A percentile compares a stretch with the other conserved stretches of the same genome.
These are phyloP conservation scores for Lentinula aciculospora DNA, from an alignment of 768 basidiomycete species.

Conservation along the genomic window DNA sequence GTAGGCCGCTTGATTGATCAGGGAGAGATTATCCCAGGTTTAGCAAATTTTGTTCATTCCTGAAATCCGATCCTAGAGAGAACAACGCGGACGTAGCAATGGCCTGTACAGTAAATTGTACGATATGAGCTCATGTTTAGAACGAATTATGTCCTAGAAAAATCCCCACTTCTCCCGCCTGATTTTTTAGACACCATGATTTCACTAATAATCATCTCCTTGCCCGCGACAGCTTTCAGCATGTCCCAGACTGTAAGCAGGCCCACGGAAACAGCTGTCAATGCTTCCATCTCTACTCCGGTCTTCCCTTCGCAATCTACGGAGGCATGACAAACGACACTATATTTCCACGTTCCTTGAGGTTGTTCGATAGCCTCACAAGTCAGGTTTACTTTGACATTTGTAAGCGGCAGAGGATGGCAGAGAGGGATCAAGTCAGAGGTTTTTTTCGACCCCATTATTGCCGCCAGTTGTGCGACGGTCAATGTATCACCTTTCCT, in stretches of 20 bases:
- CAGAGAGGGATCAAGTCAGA: constrained; percentile 82
- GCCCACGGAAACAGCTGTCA: constrained; percentile 76
- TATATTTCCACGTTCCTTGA: constrained; percentile 25
- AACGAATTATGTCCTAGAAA: constrained; percentile 26
- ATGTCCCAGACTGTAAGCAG: constrained; percentile 90
- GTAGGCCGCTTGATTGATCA: constrained; percentile 37
- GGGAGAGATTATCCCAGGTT: constrained; percentile 22
- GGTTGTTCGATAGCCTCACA: constrained; percentile 27
- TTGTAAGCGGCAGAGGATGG: constrained; percentile 73
- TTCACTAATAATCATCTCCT: constrained; percentile 74
- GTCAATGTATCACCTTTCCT: constrained; percentile 68
- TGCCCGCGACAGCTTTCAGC: constrained; percentile 87
- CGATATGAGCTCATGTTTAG: neutral
- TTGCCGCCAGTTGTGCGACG: constrained; percentile 78
- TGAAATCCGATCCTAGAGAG: neutral
- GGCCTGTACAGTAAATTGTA: neutral
- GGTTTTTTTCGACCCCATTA: constrained; percentile 85
- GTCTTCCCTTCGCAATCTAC: constrained; percentile 77
- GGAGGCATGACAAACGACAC: constrained; percentile 58
- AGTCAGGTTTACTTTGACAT: constrained; percentile 57
- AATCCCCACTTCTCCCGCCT: constrained; percentile 75
- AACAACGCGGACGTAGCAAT: neutral
- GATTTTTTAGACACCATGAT: constrained; percentile 61
- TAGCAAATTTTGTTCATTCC: neutral
- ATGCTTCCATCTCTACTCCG: constrained; percentile 91